Base-by-base conservation (phyloP, 164 flowering plant genomes). In the Magnolia kwangsiensis region DNA sequence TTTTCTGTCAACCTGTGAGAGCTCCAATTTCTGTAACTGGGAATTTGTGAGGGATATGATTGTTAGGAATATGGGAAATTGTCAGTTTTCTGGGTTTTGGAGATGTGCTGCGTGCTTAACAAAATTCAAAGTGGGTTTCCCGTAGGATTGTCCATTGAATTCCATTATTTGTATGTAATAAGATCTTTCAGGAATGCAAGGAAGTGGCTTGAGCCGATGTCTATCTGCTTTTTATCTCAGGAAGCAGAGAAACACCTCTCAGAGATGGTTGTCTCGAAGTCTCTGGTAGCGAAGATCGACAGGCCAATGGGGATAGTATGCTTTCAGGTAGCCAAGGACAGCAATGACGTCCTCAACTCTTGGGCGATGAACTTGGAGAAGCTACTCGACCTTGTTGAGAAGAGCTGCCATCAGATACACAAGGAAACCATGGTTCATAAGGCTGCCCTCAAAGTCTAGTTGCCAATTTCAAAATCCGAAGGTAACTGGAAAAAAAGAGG, bases 351-450 rank as follows among this genome's bases (percentile, higher is more conserved):
- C 71, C 88, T 96, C 10, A 96, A 96, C 83, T 91, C 96, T 8
- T 96, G 99, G 99, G 83, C 99, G 6, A 59, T 72, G 79, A 96
- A 94, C 88, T 86, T 96, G 85, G 99, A 96, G 86, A 93, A 91
- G 86, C 84, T 96, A 80, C 97, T 92, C 24, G 99, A 94, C 81
- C 96, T 92, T 67, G 98, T 96, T 13, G 99, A 94, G 81, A 96
- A 96, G 89, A 94, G 97, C 79, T 96, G 99, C 88, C 98, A 94
- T 81, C 99, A 92, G 85, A 96, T 96, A 59, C 99, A 96, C 89
- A 92, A 92, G 84, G 99, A 96, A 78, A 96, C 93, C 70, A 96
- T 92, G 98, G 92, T 95, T 73, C 98, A 93, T 87, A 93, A 92
- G 83, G 88, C 96, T 75, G 91, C 86, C 23, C 77, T 92, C 27